phyloP scores from a whole-genome alignment of 164 flowering plant genomes.

The Nymphaea thermarum region DNA sequence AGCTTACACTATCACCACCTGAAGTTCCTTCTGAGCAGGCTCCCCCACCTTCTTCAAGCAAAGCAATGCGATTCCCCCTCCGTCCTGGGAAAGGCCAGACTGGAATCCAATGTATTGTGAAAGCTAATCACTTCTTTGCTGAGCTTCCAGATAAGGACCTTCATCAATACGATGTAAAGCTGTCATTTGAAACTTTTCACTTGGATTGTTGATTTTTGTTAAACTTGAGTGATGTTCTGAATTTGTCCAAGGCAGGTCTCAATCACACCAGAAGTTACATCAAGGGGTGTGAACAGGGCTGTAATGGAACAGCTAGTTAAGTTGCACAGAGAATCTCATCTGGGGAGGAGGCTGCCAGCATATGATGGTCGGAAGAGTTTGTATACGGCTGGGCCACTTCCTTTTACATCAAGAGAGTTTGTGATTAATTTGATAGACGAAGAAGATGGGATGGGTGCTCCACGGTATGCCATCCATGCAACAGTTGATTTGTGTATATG shows the following conservation, averaged over 20 bases:
- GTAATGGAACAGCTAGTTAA: slow-evolving; percentile 71
- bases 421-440: slow-evolving; percentile 63
- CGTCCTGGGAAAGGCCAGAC: slow-evolving; percentile 66
- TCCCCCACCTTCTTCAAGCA: slow-evolving; percentile 30
- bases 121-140: slow-evolving; percentile 81
- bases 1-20: slow-evolving; percentile 1
- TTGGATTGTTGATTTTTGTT: background rate
- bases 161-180: slow-evolving; percentile 78
- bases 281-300: slow-evolving; percentile 81
- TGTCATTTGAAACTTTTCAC: background rate
- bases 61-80: slow-evolving; percentile 53
- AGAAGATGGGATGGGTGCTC: slow-evolving; percentile 64
- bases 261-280: slow-evolving; percentile 75
- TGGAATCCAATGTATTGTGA: slow-evolving; percentile 57
- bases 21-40: slow-evolving; percentile 21
- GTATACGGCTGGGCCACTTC: slow-evolving; percentile 93
- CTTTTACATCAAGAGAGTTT: slow-evolving; percentile 65
- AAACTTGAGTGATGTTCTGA: background rate
- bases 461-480: slow-evolving; percentile 27
- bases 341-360: slow-evolving; percentile 85
- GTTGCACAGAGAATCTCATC: slow-evolving; percentile 58
- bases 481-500: background rate
- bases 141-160: slow-evolving; percentile 73
- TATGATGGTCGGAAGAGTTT: slow-evolving; percentile 96
- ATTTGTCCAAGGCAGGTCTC: slow-evolving; percentile 44